These are phyloP conservation scores for Colletotrichum tabaci DNA, from an alignment of 2,329 filamentous ascomycete species.

Conservation along the genomic window DNA sequence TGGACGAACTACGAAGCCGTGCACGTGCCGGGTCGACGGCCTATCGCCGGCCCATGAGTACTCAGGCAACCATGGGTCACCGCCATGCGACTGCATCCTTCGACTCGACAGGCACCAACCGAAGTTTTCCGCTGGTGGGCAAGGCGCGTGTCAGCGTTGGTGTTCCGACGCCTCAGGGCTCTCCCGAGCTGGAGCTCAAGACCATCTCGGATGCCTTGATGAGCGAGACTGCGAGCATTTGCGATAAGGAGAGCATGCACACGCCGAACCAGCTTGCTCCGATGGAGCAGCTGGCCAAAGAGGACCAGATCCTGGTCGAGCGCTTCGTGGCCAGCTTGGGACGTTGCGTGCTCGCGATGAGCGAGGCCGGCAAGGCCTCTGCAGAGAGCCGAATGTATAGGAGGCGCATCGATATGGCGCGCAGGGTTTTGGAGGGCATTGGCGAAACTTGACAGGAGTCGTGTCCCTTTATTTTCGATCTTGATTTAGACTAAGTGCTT, in stretches of 20 bases:
- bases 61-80: slow-evolving; percentile 59
- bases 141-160: slow-evolving; percentile 62
- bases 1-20: slow-evolving; percentile 42
- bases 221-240: slow-evolving; percentile 62
- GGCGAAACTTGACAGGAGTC: slow-evolving; percentile 53
- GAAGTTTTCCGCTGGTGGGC: slow-evolving; percentile 75
- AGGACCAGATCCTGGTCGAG: slow-evolving; percentile 74
- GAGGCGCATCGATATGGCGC: slow-evolving; percentile 81
- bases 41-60: slow-evolving; percentile 59
- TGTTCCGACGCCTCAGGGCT: slow-evolving; percentile 62
- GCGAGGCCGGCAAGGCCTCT: slow-evolving; percentile 67
- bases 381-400: slow-evolving; percentile 76
- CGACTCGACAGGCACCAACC: slow-evolving; percentile 70
- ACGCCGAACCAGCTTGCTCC: slow-evolving; percentile 54
- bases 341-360: slow-evolving; percentile 71
- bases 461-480: slow-evolving; percentile 27
- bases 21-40: slow-evolving; percentile 53
- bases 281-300: slow-evolving; percentile 64
- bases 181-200: slow-evolving; percentile 65
- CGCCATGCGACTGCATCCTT: slow-evolving; percentile 71
- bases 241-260: slow-evolving; percentile 51
- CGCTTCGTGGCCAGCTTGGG: slow-evolving; percentile 72
- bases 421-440: slow-evolving; percentile 79
- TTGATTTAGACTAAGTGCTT: slow-evolving; percentile 24
- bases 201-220: slow-evolving; percentile 65